phyloP scores from a whole-genome alignment of 441 rosid species.

The Bocquillonia castaneifolia region DNA sequence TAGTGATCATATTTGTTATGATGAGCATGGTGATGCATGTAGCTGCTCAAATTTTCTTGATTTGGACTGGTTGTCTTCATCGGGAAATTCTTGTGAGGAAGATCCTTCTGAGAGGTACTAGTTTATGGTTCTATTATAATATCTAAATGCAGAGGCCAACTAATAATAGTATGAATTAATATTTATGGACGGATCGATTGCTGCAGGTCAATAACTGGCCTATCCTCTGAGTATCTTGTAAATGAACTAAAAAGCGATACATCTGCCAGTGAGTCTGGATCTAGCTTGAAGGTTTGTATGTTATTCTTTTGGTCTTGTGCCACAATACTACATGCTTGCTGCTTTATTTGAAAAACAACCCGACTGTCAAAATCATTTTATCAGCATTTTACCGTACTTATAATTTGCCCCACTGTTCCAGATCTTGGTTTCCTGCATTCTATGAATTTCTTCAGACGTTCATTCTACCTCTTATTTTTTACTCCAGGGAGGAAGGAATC shows the following conservation, averaged over 20 bases:
- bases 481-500: slow-evolving; percentile 47
- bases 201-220: slow-evolving; percentile 54
- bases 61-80: slow-evolving; percentile 85
- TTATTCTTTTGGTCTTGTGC: not conserved
- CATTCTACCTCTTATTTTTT: not conserved
- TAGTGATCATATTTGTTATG: slow-evolving; percentile 49
- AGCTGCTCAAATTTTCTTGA: slow-evolving; percentile 73
- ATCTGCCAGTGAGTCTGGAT: slow-evolving; percentile 43
- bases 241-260: slow-evolving; percentile 37
- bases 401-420: not conserved
- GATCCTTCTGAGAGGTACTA: slow-evolving; percentile 69
- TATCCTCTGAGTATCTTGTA: slow-evolving; percentile 48
- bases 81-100: slow-evolving; percentile 90
- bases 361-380: too few relatives aligned
- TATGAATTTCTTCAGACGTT: not conserved
- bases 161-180: too few relatives aligned
- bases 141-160: not conserved
- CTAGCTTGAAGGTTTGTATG: slow-evolving; percentile 47
- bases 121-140: not conserved
- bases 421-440: not conserved
- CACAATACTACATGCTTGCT: not conserved
- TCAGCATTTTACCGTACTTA: too few relatives aligned
- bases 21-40: slow-evolving; percentile 55
- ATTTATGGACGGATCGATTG: slow-evolving; percentile 1
- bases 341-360: not conserved